Percentiles rank a stretch among this genome's conserved stretches.
These are phyloP conservation scores for Phytophthora chlamydospora DNA, from an alignment of 352 stramenopile genomes.

Conservation along the genomic window DNA sequence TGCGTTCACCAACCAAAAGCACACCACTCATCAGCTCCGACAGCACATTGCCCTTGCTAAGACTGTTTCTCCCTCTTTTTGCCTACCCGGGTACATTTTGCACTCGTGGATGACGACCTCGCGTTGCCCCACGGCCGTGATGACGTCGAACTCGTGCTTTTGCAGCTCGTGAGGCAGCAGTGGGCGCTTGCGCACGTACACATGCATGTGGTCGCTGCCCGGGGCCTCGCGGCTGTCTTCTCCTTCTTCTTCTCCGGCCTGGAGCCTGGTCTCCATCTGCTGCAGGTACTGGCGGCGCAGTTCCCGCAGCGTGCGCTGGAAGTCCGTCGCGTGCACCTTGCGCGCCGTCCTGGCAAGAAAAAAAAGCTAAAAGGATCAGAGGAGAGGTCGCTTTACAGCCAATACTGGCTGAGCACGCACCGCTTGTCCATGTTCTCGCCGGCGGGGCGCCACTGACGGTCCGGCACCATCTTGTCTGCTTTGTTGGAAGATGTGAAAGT, in stretches of 20 bases:
- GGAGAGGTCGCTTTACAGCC: too few species aligned
- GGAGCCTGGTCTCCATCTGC: conserved; percentile 17
- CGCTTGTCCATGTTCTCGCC: conserved; percentile 83
- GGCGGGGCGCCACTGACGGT: conserved; percentile 64
- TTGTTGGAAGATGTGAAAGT: conserved; percentile 20
- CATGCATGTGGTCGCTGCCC: conserved; percentile 69
- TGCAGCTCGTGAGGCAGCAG: conserved; percentile 85
- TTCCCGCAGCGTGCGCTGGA: conserved; percentile 53
- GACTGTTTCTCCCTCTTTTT: not conserved
- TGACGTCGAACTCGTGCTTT: conserved; percentile 90
- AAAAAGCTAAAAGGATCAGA: not conserved
- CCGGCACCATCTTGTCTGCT: conserved; percentile 55
- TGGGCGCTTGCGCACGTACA: conserved; percentile 90
- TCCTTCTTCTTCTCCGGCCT: not conserved
- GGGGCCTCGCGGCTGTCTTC: conserved; percentile 8
- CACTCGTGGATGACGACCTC: conserved; percentile 90
- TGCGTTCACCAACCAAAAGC: conserved; percentile 7
- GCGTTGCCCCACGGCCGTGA: conserved; percentile 60
- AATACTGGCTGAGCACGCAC: conserved; percentile 22
- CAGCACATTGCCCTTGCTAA: not conserved
- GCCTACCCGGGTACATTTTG: conserved; percentile 83
- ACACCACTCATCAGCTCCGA: not conserved
- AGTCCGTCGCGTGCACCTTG: conserved; percentile 65
- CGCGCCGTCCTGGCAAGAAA: conserved; percentile 55
- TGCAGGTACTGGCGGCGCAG: conserved; percentile 52